Evolutionary conservation across 2,329 filamentous ascomycete species (phyloP), one percentile per base, ranked within the genome.

Genomic region (Neopestalotiopsis rosae): DNA sequence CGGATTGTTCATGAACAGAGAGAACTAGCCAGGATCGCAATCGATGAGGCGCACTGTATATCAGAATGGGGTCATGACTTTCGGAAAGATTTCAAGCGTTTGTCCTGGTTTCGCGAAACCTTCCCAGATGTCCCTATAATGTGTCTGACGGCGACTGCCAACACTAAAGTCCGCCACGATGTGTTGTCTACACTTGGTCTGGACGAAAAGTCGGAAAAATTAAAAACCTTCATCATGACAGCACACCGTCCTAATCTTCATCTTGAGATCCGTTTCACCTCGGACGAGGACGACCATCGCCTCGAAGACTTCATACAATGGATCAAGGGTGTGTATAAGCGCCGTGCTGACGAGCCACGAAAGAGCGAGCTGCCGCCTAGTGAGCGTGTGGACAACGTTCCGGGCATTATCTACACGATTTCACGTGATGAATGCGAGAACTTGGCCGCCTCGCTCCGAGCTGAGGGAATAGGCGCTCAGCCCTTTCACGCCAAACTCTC

Each of bases 61-160:
- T 97, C 94, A 30, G 95, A 98, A 90, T 98, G 95, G 95, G 95
- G 95, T 1, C 95, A 98, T 79, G 95, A 98, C 79, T 98, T 98
- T 78, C 92, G 95, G n/a, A 93, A 91, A 45, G 93, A 94, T 68
- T 98, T 97, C 81, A 94, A 96, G 77, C 89, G 92, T 24, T 86
- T 98, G 6, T 91, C 89, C 2, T 98, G 94, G 90, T 96, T 98
- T 83, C 91, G 93, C 73, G 86, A 89, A 63, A 90, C 90, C 5
- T 94, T 96, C 72, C 93, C 94, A 0, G 88, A 92, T 68, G 93
- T 98, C 0, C 95, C 95, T 4, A 92, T 98, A 71, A 97, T 96
- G 80, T 97, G 94, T 71, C 88, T 97, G 14, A 98, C 95, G 0
- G 95, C 95, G 0, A 98, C 95, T 0, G 95, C 95, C 13, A 98